phyloP scores from a whole-genome alignment of 768 basidiomycete species.

The Termitomyces sp. region DNA sequence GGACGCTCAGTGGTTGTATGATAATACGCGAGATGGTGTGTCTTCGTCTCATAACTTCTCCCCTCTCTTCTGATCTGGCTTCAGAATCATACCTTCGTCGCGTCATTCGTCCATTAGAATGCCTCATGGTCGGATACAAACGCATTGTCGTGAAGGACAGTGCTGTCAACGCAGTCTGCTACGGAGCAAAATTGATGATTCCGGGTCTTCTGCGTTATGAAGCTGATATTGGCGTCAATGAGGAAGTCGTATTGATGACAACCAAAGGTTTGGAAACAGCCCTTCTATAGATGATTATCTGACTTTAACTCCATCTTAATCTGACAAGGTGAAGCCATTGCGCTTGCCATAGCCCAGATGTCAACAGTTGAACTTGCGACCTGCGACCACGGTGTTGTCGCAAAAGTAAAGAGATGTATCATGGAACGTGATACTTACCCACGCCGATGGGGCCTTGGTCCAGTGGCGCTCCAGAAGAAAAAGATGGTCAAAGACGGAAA shows the following conservation, averaged over 20 bases:
- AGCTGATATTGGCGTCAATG: slow-evolving; percentile 88
- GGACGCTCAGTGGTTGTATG: slow-evolving; percentile 98
- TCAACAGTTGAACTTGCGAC: slow-evolving; percentile 97
- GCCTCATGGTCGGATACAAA: slow-evolving; percentile 92
- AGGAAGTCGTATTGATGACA: slow-evolving; percentile 98
- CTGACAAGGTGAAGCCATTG: slow-evolving; percentile 79
- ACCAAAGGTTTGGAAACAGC: slow-evolving; percentile 68
- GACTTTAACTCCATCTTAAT: not conserved
- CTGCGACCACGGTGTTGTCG: slow-evolving; percentile 97
- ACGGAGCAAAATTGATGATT: slow-evolving; percentile 99
- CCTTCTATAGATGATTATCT: not conserved
- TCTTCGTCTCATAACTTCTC: slow-evolving; percentile 1
- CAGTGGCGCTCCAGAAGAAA: slow-evolving; percentile 95
- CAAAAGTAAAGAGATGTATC: slow-evolving; percentile 98
- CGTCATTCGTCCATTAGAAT: slow-evolving; percentile 92
- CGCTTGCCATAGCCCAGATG: slow-evolving; percentile 95
- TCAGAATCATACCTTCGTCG: slow-evolving; percentile 94
- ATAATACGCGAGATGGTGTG: slow-evolving; percentile 93
- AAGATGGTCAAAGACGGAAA: slow-evolving; percentile 98
- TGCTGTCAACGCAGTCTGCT: slow-evolving; percentile 98
- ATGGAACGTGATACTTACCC: slow-evolving; percentile 99
- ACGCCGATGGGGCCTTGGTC: slow-evolving; percentile 97
- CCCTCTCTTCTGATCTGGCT: not conserved
- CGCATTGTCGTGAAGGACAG: slow-evolving; percentile 99
- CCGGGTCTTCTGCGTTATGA: slow-evolving; percentile 97